Conservation (phyloP, 1,284 basidiomycete species). For the Pyrrhoderma lamaoense region DNA sequence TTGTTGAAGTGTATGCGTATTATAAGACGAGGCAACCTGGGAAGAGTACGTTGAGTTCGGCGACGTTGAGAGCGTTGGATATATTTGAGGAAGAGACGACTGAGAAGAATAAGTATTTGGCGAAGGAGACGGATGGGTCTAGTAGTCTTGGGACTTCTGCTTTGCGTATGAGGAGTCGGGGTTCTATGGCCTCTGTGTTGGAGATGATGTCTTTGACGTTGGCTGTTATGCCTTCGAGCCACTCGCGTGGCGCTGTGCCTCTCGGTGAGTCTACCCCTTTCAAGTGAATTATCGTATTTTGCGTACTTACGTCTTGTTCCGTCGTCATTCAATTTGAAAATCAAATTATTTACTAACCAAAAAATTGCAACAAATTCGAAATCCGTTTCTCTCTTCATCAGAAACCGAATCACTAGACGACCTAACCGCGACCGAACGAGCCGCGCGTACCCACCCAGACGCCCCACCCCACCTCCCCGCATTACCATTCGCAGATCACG, state of each 20-base stretch:
- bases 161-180: constrained; percentile 39
- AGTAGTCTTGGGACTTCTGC: constrained; percentile 46
- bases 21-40: constrained; percentile 44
- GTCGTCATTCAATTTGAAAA: background rate
- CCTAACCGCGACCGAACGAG: constrained; percentile 66
- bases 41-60: constrained; percentile 41
- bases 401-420: constrained; percentile 73
- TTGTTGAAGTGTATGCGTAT: constrained; percentile 51
- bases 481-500: constrained; percentile 62
- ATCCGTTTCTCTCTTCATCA: constrained; percentile 24
- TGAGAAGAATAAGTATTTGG: constrained; percentile 27
- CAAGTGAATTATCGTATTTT: background rate
- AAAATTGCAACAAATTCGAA: background rate
- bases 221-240: constrained; percentile 57
- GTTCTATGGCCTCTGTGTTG: constrained; percentile 67
- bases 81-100: constrained; percentile 42
- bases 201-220: constrained; percentile 76
- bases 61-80: constrained; percentile 50
- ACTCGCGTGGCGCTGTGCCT: constrained; percentile 56
- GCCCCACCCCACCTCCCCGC: constrained; percentile 68
- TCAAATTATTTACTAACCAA: constrained; percentile 12
- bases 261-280: constrained; percentile 59
- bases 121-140: constrained; percentile 29
- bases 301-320: background rate
- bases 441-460: constrained; percentile 69